These are phyloP conservation scores for Pharus latifolius DNA, from an alignment of 176 grass and related monocot genomes.

Conservation along the genomic window DNA sequence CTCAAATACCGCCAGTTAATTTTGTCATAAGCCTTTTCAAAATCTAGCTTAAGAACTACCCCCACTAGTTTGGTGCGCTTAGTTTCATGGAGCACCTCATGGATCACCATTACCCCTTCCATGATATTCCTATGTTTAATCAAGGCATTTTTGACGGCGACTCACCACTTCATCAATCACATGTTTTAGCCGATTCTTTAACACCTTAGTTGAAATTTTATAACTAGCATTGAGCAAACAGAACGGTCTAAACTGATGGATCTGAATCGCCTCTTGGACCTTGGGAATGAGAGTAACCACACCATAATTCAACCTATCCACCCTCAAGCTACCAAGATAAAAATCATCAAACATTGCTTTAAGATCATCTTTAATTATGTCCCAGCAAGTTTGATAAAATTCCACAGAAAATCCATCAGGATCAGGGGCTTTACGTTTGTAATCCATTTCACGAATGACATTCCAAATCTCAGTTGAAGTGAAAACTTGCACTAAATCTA, in stretches of 20 bases:
- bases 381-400: neutral
- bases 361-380: fast-evolving
- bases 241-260: neutral
- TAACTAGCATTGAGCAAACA: neutral
- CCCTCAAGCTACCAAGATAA: fast-evolving
- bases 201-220: neutral
- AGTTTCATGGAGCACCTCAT: too few relatives aligned
- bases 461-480: fast-evolving
- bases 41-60: neutral
- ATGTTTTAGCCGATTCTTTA: fast-evolving
- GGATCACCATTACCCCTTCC: neutral
- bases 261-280: fast-evolving
- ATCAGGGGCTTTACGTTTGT: neutral
- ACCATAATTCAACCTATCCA: neutral
- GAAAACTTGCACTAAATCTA: neutral
- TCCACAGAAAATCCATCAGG: neutral
- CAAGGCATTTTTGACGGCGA: fast-evolving
- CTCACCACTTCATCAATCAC: fast-evolving
- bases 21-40: neutral
- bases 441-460: fast-evolving
- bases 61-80: neutral
- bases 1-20: neutral
- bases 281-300: neutral
- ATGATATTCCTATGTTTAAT: neutral
- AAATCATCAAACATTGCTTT: fast-evolving